Evolutionary conservation across 1,284 basidiomycete species (phyloP), one percentile per base, ranked within the genome.

Genomic region (Apiotrichum brassicae): DNA sequence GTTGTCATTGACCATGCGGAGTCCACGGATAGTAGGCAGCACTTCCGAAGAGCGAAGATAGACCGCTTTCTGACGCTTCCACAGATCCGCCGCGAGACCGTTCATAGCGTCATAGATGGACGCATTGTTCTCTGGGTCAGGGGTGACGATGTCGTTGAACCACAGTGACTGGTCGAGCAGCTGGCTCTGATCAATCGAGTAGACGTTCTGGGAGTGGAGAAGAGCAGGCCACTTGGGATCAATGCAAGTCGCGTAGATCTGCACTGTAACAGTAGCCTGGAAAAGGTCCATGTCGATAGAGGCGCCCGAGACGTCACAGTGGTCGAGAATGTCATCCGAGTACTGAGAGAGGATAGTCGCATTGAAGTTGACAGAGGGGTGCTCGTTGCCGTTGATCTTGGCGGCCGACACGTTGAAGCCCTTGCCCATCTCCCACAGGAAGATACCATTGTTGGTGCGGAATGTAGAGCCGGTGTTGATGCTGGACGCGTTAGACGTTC

Each of bases 381-480:
- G 16, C 24, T 50, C 43, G 43, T 50, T 51, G 22, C 46, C 51
- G 32, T 39, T 39, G 19, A 36, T 23, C 4, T 33, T 28, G 6
- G 23, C 25, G 24, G 38, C 28, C 3, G 50, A 43, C 6, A 56
- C 48, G 40, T 56, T 56, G 51, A 56, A 56, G 22, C 44, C 45
- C 51, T 56, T 50, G 51, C 54, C 54, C 54, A 56, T 56, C 51
- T 56, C 42, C 54, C 54, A 56, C 13, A 53, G 48, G 42, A 44
- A 57, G 57, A 53, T 46, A 39, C 53, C 51, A 34, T 54, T 53
- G 22, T 40, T 54, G 23, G 56, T 57, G 41, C 50, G 50, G 46
- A 57, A 57, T 22, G 40, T 35, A 20, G 46, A 23, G 30, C 53
- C 56, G 7, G 46, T 43, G 46, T 51, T 51, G 47, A 57, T 57